phyloP scores from a whole-genome alignment of 2,329 filamentous ascomycete genomes.

The Botrytis tulipae region DNA sequence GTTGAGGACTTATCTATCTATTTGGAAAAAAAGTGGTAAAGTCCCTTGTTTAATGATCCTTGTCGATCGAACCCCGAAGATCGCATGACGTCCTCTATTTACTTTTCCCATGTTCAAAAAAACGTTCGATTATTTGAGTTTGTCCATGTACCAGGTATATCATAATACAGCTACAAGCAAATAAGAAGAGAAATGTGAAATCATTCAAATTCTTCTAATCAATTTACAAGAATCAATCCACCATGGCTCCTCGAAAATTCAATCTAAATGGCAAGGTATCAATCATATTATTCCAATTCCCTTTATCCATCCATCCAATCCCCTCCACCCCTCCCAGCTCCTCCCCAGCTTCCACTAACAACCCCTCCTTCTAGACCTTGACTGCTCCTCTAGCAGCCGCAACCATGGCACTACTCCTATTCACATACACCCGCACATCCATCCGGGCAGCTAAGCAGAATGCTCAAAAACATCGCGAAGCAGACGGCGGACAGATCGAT shows the following conservation, averaged over 20 bases:
- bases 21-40: conserved; percentile 11
- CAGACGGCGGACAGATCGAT: conserved; percentile 54
- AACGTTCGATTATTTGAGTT: conserved; percentile 7
- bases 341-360: neutral
- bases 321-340: neutral
- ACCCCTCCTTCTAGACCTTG: conserved; percentile 34
- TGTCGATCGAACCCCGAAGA: conserved; percentile 14
- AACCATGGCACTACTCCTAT: conserved; percentile 52
- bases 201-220: neutral
- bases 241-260: conserved; percentile 32
- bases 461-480: conserved; percentile 57
- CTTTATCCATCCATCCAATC: neutral
- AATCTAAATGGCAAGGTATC: conserved; percentile 35
- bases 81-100: conserved; percentile 22
- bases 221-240: neutral
- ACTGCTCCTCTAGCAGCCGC: conserved; percentile 53
- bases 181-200: neutral
- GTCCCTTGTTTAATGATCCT: conserved; percentile 20
- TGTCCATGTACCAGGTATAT: neutral
- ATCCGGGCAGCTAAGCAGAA: conserved; percentile 66
- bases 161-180: neutral
- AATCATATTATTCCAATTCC: neutral
- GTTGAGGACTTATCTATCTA: conserved; percentile 11
- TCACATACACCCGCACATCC: conserved; percentile 61
- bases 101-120: conserved; percentile 15